Conservation (phyloP, 2,329 filamentous ascomycete species). For the Ilyonectria mors-panacis region DNA sequence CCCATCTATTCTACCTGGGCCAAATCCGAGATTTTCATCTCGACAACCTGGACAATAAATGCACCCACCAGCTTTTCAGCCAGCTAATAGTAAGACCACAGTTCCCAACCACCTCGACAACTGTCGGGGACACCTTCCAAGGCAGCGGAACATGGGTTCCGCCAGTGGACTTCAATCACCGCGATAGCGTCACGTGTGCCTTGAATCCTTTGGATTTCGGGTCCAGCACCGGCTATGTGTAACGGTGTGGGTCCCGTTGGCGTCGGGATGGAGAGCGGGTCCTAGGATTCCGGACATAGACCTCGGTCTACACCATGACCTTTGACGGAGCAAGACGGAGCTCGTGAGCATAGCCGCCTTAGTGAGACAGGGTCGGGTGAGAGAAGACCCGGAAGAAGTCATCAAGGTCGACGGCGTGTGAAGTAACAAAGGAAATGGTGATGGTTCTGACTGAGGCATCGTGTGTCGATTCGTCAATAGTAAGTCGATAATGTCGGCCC, state of each 20-base stretch:
- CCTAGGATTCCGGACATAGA: constrained; percentile 36
- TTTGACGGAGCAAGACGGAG: constrained; percentile 30
- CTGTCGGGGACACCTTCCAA: constrained; percentile 12
- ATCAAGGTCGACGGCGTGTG: constrained; percentile 1
- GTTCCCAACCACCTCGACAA: constrained; percentile 18
- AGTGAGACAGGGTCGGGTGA: constrained; percentile 9
- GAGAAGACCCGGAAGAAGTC: constrained; percentile 7
- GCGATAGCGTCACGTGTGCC: constrained; percentile 27
- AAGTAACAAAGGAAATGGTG: constrained; percentile 6
- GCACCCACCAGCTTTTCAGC: constrained; percentile 7
- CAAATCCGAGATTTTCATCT: background rate
- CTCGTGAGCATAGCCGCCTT: constrained; percentile 5
- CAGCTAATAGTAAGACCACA: constrained; percentile 16
- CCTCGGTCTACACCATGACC: constrained; percentile 44
- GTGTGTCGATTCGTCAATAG: constrained; percentile 3
- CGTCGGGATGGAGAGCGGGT: constrained; percentile 14
- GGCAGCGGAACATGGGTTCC: constrained; percentile 40
- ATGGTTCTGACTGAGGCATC: background rate
- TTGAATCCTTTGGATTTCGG: constrained; percentile 31
- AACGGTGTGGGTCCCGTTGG: constrained; percentile 20
- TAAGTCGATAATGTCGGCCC: background rate
- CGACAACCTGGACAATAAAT: constrained; percentile 5
- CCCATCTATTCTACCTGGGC: background rate
- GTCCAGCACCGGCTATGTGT: constrained; percentile 40
- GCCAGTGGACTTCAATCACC: constrained; percentile 49